Evolutionary conservation across 495 filamentous ascomycete species (phyloP).

Genomic region (Xylaria cubensis): DNA sequence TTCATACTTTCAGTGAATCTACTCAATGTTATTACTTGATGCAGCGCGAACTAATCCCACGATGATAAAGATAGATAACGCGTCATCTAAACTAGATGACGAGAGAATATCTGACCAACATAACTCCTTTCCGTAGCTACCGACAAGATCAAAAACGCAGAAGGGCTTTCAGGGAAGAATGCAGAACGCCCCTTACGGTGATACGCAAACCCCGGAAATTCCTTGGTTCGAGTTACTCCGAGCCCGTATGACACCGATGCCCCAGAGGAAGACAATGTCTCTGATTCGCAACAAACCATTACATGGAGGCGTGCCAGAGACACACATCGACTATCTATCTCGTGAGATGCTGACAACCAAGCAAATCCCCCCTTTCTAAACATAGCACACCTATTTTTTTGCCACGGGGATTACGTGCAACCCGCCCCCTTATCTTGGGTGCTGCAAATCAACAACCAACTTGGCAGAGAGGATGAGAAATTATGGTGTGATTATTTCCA

Average conservation of each 20-base stretch:
- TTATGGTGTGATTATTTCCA: not conserved
- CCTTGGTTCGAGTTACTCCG: not conserved
- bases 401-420: slow-evolving; percentile 13
- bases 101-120: not conserved
- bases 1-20: not conserved
- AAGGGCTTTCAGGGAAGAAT: not conserved
- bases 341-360: slow-evolving; percentile 21
- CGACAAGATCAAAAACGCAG: not conserved
- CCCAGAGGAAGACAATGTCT: not conserved
- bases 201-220: not conserved
- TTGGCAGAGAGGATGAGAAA: slow-evolving; percentile 8
- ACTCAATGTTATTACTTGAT: not conserved
- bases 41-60: not conserved
- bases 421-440: slow-evolving; percentile 3
- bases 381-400: not conserved
- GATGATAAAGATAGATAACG: not conserved
- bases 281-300: slow-evolving; percentile 13
- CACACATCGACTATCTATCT: not conserved
- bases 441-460: not conserved
- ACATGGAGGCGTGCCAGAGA: slow-evolving; percentile 17
- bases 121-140: not conserved
- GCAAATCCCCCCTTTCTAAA: slow-evolving; percentile 6
- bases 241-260: not conserved
- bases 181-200: not conserved
- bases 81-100: not conserved